Base-by-base conservation (phyloP, 345 rosid genomes). In the Sisymbrium irio region DNA sequence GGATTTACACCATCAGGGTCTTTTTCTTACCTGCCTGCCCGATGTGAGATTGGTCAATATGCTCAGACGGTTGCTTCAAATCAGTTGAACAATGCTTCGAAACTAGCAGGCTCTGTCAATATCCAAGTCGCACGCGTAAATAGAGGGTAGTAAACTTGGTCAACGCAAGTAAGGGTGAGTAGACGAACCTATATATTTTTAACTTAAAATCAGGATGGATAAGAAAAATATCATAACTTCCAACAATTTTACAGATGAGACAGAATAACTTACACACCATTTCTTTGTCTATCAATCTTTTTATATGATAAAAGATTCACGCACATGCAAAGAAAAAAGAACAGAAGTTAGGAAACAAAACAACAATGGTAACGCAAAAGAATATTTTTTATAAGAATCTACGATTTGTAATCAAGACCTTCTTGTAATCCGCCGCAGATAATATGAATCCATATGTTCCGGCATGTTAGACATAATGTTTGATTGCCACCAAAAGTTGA, bases 401-500 rank as follows among this genome's bases (percentile, higher is more conserved):
- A 54, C 65, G 46, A 58, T 65, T 68, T 62, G 39, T 54, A 55
- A 50, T 30, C 15, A 46, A 68, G 28, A 89, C 95, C 96, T 89
- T 81, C 87, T 85, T 65, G 91, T 66, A 61, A 91, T 87, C 73
- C 86, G 80, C 60, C 97, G 93, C 70, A 92, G 77, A 81, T 88
- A 90, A 82, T 92, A 95, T 42, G 92, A 82, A 86, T 89, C 93
- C 93, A 88, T 91, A 80, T 89, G 95, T 76, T 86, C 95, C 33
- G 72, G 68, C 83, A 90, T 77, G 78, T 86, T 85, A 60, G 83
- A 78, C 82, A 85, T 87, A 67, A 81, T 71, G 68, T 69, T 78
- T 55, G 98, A 95, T 64, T 45, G 84, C 96, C 98, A 91, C 95
- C 97, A 91, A 84, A 89, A 88, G 80, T 94, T 88, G 78, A 89